Evolutionary conservation across 2,329 filamentous ascomycete species (phyloP).

Genomic region (Hortaea sp.): DNA sequence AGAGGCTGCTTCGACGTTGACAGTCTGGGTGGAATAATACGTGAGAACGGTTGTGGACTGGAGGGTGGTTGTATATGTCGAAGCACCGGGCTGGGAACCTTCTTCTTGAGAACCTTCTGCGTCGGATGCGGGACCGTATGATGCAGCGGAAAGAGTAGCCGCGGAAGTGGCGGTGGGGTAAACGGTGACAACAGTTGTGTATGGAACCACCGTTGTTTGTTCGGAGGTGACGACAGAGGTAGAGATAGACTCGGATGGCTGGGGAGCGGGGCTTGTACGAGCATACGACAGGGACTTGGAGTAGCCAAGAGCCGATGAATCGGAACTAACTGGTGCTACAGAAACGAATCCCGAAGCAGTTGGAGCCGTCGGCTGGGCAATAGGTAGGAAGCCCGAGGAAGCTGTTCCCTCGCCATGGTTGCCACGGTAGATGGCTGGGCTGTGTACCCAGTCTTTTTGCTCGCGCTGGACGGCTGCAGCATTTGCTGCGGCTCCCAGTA

Average conservation of each 20-base stretch:
- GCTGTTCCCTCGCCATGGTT: neutral
- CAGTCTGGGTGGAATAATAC: neutral
- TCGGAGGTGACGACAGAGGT: neutral
- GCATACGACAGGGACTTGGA: neutral
- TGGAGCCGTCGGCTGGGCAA: neutral
- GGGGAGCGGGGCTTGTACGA: neutral
- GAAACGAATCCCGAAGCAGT: neutral
- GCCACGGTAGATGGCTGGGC: neutral
- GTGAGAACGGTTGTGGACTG: neutral
- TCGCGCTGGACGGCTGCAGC: conserved; percentile 4
- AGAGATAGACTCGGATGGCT: neutral
- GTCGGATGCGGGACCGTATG: neutral
- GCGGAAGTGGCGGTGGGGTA: neutral
- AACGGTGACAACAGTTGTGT: neutral
- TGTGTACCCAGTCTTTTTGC: neutral
- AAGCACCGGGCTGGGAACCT: neutral
- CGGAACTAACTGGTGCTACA: neutral
- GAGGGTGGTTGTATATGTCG: neutral
- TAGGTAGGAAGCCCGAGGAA: neutral
- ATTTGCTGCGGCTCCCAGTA: conserved; percentile 14
- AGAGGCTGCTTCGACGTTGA: neutral
- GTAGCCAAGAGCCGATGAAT: neutral
- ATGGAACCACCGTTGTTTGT: neutral
- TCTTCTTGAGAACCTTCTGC: neutral
- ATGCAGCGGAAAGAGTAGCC: neutral